Conservation (phyloP, 2,329 filamentous ascomycete genomes). For the Podosphaera xanthii region DNA sequence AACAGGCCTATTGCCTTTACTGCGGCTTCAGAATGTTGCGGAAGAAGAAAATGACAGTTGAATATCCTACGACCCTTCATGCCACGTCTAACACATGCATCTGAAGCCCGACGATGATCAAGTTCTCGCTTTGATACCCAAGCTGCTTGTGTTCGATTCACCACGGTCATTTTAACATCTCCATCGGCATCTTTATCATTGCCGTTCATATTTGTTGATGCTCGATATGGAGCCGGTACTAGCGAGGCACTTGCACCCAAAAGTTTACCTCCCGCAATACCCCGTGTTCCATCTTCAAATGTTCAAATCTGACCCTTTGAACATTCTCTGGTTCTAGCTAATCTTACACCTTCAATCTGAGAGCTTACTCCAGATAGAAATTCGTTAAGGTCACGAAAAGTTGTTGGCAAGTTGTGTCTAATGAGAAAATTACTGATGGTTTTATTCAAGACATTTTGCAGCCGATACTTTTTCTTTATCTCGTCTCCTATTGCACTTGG, state of each 20-base stretch:
- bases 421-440: background rate
- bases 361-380: background rate
- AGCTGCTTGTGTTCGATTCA: background rate
- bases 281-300: background rate
- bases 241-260: background rate
- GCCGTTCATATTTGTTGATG: background rate
- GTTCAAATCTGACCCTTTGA: background rate
- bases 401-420: background rate
- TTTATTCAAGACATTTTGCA: background rate
- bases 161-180: background rate
- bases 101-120: no score
- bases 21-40: no score
- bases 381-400: background rate
- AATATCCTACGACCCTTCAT: no score
- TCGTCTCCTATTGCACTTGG: background rate
- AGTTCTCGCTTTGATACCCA: no score
- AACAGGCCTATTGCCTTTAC: no score
- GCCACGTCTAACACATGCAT: no score
- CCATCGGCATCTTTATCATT: background rate
- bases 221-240: background rate
- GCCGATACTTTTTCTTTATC: background rate
- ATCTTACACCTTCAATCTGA: background rate
- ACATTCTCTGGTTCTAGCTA: background rate
- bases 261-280: no score
- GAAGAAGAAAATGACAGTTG: no score